Evolutionary conservation across 1,284 basidiomycete genomes (phyloP), one percentile per base, ranked within the genome.

Genomic region (Cutaneotrichosporon dermatis): DNA sequence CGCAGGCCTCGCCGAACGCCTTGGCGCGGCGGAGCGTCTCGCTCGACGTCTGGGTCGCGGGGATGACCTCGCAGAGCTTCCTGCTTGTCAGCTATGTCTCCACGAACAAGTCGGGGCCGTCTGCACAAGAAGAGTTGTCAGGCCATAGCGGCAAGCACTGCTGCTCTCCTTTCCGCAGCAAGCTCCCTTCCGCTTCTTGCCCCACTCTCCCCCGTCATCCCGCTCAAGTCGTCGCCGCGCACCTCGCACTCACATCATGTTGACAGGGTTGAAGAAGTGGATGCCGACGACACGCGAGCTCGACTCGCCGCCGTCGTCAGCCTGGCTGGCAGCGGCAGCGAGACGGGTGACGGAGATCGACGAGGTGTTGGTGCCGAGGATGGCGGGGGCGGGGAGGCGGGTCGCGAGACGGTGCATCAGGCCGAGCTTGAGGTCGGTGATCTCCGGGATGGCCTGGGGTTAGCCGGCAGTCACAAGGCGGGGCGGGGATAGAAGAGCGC

Each of bases 241-340:
- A 2, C 8, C 10, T 6, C 33, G 9, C 41, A 60, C 66, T 52
- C 45, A 68, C 92, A 96, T 96, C 43, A 93, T 88, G 4, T 90
- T 90, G 3, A 94, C 92, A 4, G 93, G 93, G 74, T 97, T 96
- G 81, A 97, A 96, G 80, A 94, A 96, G 78, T 96, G 93, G 46
- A 95, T 80, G 11, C 92, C 60, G 51, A 62, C 64, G 41, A 62
- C 60, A n/a, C 73, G 60, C 51, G 60, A 40, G n/a, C 45, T 36
- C 49, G 51, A 58, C 48, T 54, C 57, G 54, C 84, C 62, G 16
- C 25, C 34, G 59, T 64, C 62, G 39, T 60, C 62, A 2, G 59
- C 43, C 81, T 77, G 0, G 83, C 89, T 80, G 1, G 88, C 87
- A 25, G 88, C 81, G 7, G 88, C 87, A 0, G 95, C 93, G 59